Conservation (phyloP, 768 basidiomycete species). For the Boletus rubescentipes region DNA sequence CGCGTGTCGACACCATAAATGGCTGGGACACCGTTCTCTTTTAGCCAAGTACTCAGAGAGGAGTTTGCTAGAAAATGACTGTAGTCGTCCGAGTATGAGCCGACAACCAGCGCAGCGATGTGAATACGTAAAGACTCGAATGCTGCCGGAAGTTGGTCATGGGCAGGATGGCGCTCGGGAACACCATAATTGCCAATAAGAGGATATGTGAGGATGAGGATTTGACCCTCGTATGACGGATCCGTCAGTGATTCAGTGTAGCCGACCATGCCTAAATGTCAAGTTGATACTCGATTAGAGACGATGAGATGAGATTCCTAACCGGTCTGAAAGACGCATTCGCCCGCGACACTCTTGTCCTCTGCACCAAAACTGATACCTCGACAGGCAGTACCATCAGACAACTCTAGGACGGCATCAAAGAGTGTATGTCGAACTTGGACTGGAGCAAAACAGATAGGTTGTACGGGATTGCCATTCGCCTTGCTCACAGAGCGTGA, state of each 20-base stretch:
- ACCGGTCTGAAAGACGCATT: conserved; percentile 99
- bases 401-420: conserved; percentile 83
- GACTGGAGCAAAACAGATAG: conserved; percentile 34
- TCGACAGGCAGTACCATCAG: conserved; percentile 83
- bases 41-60: conserved; percentile 88
- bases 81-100: conserved; percentile 91
- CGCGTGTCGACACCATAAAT: conserved; percentile 96
- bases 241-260: conserved; percentile 98
- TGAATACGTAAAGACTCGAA: conserved; percentile 98
- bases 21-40: conserved; percentile 92
- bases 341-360: conserved; percentile 88
- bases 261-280: conserved; percentile 88
- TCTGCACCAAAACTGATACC: conserved; percentile 95
- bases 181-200: conserved; percentile 98
- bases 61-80: conserved; percentile 92
- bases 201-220: conserved; percentile 96
- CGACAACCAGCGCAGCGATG: conserved; percentile 86
- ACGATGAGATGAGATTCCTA: conserved; percentile 31
- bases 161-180: conserved; percentile 56
- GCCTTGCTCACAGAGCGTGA: conserved; percentile 42
- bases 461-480: conserved; percentile 35
- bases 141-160: conserved; percentile 62
- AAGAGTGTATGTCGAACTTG: conserved; percentile 22
- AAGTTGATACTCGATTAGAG: conserved; percentile 15
- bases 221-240: conserved; percentile 97